phyloP scores from a whole-genome alignment of 495 filamentous ascomycete genomes.

The Neurospora discreta region DNA sequence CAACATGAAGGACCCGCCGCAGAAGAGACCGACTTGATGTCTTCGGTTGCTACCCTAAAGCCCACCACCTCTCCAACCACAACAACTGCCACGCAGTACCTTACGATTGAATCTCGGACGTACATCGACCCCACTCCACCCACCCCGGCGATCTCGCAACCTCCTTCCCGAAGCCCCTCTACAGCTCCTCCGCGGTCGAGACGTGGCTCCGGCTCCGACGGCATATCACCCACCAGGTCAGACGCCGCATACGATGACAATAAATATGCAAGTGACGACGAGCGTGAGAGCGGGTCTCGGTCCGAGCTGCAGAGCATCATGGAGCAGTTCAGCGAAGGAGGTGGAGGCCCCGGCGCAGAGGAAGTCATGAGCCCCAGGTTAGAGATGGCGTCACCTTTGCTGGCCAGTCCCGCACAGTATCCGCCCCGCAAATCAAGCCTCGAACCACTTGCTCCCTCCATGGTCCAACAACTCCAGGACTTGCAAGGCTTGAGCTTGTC shows the following conservation, averaged over 20 bases:
- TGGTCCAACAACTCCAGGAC: conserved; percentile 34
- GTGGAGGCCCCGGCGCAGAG: conserved; percentile 52
- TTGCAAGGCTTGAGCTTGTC: conserved; percentile 35
- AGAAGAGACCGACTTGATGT: conserved; percentile 31
- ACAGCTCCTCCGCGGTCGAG: conserved; percentile 23
- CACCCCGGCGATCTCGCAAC: conserved; percentile 41
- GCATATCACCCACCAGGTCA: conserved; percentile 48
- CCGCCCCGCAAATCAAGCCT: conserved; percentile 79
- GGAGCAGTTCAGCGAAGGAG: conserved; percentile 67
- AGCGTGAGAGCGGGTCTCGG: conserved; percentile 56
- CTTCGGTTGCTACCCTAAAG: conserved; percentile 41
- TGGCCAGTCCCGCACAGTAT: conserved; percentile 51
- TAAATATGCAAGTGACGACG: conserved; percentile 40
- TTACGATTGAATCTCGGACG: conserved; percentile 28
- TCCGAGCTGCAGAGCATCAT: conserved; percentile 95
- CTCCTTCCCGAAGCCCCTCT: conserved; percentile 40
- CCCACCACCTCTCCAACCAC: conserved; percentile 24
- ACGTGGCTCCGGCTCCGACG: conserved; percentile 20
- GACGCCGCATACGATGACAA: conserved; percentile 43
- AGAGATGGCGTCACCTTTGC: conserved; percentile 58
- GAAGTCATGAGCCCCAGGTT: conserved; percentile 76
- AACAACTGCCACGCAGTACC: conserved; percentile 25
- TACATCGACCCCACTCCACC: conserved; percentile 57
- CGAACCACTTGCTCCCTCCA: conserved; percentile 48
- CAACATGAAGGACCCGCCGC: conserved; percentile 4